phyloP scores from a whole-genome alignment of 495 filamentous ascomycete genomes.

The Stereocaulon alpinum region DNA sequence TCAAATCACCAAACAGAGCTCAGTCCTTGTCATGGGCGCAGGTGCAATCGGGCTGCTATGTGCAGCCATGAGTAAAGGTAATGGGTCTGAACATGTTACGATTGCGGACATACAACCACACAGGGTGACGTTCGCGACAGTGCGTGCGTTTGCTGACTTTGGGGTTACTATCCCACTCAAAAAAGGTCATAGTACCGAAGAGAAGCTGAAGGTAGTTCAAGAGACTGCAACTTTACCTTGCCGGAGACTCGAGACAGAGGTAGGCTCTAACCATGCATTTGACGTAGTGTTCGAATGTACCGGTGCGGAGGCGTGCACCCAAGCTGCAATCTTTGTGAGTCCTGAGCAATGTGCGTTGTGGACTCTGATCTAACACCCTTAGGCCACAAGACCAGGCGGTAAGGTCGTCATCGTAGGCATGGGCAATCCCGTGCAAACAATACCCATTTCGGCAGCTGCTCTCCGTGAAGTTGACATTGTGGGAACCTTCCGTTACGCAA shows the following conservation, averaged over 20 bases:
- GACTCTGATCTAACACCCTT: not conserved
- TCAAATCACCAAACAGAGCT: conserved; percentile 37
- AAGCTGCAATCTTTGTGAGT: conserved; percentile 68
- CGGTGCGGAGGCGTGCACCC: conserved; percentile 75
- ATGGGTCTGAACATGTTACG: conserved; percentile 54
- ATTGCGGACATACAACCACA: conserved; percentile 73
- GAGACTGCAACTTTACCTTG: conserved; percentile 43
- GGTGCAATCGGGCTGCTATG: conserved; percentile 71
- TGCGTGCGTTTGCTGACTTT: conserved; percentile 56
- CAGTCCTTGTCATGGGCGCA: conserved; percentile 68
- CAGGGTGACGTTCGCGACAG: conserved; percentile 59
- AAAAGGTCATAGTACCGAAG: conserved; percentile 40
- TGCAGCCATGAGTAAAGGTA: conserved; percentile 52
- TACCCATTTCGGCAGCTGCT: conserved; percentile 76
- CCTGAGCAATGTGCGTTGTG: not conserved
- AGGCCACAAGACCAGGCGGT: conserved; percentile 61
- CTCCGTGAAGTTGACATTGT: conserved; percentile 83
- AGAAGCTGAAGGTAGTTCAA: conserved; percentile 52
- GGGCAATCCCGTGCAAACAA: conserved; percentile 82
- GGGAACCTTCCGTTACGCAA: conserved; percentile 82
- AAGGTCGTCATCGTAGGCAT: conserved; percentile 84
- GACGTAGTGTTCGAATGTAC: conserved; percentile 85
- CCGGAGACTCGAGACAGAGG: conserved; percentile 20
- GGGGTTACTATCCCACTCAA: conserved; percentile 48
- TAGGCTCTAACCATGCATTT: conserved; percentile 44